Base-by-base conservation (phyloP, 2,329 filamentous ascomycete genomes). In the Hymenoscyphus infarciens region DNA sequence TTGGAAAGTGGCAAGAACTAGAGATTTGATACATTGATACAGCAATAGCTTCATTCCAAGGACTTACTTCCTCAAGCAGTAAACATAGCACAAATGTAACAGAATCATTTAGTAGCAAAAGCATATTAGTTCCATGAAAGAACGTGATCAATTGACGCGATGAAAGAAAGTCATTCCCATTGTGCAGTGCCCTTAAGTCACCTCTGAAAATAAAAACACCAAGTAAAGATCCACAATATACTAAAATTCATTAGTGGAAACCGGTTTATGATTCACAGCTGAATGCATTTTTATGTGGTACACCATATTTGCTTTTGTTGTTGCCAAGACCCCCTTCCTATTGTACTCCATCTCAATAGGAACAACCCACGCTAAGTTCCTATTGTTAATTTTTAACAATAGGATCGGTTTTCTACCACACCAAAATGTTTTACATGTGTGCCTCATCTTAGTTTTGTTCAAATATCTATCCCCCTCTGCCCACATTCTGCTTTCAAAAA, bases 311-410 rank as follows among this genome's bases (percentile, higher is more conserved):
- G 39, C 3, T 52, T 27, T 22, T 22, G 33, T 19, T 57, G 56
- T 45, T 33, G 35, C 35, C 56, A 57, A 35, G 33, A 25, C 56
- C 35, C 22, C 5, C 53, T 64, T 64, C 56, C 60, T 64, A 64
- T 64, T 64, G 63, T 64, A 11, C 60, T 35, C 38, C 15, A 11
- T 25, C 42, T 61, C 62, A 61, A 63, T 61, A 63, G 62, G 15
- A 58, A 58, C 33, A 52, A 35, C 39, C 10, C 38, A 38, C 60
- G 39, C 59, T 61, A 33, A 39, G 33, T 39, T 56, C 33, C 38
- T 59, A 59, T 59, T 59, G 52, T 56, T 38, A 29, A 19, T 45
- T 57, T 27, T 39, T 25, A 38, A 62, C 63, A 64, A 64, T 64
- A 62, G 60, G 52, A 63, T 52, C 19, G 8, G 2, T 11, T 13